These are phyloP conservation scores for Diaporthe helianthi DNA, from an alignment of 2,329 filamentous ascomycete genomes.

Conservation along the genomic window DNA sequence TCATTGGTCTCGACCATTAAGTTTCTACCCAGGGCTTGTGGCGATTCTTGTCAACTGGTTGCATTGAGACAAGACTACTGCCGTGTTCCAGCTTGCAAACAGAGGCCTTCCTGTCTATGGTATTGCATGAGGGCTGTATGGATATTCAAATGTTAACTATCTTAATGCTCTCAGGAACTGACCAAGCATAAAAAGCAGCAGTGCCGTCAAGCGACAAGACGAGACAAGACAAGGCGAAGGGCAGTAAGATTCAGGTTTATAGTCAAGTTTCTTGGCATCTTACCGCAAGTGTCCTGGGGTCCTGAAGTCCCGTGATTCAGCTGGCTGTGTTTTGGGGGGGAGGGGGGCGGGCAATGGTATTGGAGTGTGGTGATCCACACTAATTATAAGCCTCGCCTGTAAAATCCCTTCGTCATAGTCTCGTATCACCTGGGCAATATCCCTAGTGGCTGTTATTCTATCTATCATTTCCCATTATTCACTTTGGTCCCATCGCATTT, in stretches of 20 bases:
- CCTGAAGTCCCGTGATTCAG: slow-evolving; percentile 28
- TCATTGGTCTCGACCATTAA: not conserved
- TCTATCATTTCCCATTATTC: not conserved
- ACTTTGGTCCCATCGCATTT: not conserved
- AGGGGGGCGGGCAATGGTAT: not conserved
- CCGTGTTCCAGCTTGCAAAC: not conserved
- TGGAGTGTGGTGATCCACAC: slow-evolving; percentile 29
- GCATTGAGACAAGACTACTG: not conserved
- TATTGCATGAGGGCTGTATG: not conserved
- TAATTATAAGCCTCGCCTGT: slow-evolving; percentile 26
- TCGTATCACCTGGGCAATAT: not conserved
- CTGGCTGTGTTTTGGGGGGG: not conserved
- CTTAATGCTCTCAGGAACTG: no score
- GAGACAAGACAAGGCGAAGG: not conserved
- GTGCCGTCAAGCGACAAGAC: not conserved
- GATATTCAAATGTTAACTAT: no score
- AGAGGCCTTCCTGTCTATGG: not conserved
- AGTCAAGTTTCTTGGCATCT: slow-evolving; percentile 7
- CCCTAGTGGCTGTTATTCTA: not conserved
- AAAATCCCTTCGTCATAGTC: slow-evolving; percentile 32
- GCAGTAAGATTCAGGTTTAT: slow-evolving; percentile 6
- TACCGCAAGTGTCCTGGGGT: slow-evolving; percentile 12
- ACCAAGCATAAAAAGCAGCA: not conserved
- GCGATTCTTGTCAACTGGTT: not conserved
- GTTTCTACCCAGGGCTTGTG: no score